These are phyloP conservation scores for Aciculoconidium aculeatum DNA, from an alignment of 805 yeast species.

Conservation along the genomic window DNA sequence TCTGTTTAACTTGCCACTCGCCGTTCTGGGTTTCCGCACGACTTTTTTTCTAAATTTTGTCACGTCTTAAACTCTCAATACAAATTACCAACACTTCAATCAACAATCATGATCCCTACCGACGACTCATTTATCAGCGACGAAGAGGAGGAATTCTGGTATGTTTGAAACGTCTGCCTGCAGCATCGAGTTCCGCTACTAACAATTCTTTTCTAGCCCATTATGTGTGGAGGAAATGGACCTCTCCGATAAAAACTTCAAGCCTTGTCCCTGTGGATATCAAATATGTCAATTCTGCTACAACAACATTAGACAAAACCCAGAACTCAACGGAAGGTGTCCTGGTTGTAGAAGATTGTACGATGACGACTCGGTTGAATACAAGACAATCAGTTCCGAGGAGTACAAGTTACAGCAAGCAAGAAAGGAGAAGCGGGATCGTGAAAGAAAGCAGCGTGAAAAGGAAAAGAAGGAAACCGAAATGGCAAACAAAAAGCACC, in stretches of 20 bases:
- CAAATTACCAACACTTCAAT: too few relatives aligned
- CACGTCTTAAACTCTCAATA: too few relatives aligned
- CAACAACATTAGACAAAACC: slow-evolving; percentile 92
- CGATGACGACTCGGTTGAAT: slow-evolving; percentile 90
- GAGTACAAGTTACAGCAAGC: slow-evolving; percentile 80
- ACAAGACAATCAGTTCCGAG: slow-evolving; percentile 75
- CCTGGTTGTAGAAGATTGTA: slow-evolving; percentile 96
- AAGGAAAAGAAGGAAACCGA: slow-evolving; percentile 90
- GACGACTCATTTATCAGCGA: slow-evolving; percentile 64
- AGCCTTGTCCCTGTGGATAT: slow-evolving; percentile 99
- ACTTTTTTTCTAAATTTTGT: slow-evolving; percentile 3
- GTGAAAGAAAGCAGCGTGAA: slow-evolving; percentile 78
- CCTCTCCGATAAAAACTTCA: slow-evolving; percentile 89
- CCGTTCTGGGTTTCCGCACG: slow-evolving; percentile 1
- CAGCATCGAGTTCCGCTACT: slow-evolving; percentile 15
- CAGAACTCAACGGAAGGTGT: slow-evolving; percentile 91
- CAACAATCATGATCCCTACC: slow-evolving; percentile 21
- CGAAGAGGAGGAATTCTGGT: slow-evolving; percentile 74
- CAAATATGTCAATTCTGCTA: slow-evolving; percentile 98
- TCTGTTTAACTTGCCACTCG: neutral
- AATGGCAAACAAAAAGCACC: slow-evolving; percentile 74
- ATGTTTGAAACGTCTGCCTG: slow-evolving; percentile 17
- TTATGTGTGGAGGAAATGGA: slow-evolving; percentile 98
- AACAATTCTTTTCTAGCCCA: slow-evolving; percentile 47
- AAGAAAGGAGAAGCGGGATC: slow-evolving; percentile 74